These are phyloP conservation scores for Fusarium sp. DNA, from an alignment of 2,329 filamentous ascomycete species.

Conservation along the genomic window DNA sequence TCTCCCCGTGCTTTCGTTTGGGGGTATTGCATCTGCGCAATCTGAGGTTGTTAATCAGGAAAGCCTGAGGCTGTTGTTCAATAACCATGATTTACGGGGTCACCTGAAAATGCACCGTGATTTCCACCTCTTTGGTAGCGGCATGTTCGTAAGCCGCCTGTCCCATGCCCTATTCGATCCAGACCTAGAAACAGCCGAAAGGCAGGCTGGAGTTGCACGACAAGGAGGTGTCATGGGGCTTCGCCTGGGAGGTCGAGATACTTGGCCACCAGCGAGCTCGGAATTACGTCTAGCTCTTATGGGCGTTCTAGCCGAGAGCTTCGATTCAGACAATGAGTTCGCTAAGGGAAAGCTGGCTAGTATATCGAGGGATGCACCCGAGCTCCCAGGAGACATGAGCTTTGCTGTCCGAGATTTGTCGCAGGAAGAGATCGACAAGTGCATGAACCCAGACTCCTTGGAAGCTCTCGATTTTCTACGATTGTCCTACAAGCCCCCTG, in stretches of 20 bases:
- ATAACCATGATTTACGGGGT: conserved; percentile 71
- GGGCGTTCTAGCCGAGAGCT: conserved; percentile 82
- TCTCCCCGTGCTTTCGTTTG: conserved; percentile 75
- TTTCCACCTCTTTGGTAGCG: conserved; percentile 86
- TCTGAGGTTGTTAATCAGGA: conserved; percentile 79
- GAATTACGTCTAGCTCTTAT: conserved; percentile 90
- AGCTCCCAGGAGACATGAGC: conserved; percentile 74
- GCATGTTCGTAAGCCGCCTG: conserved; percentile 80
- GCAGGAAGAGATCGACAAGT: conserved; percentile 79
- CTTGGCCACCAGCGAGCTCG: conserved; percentile 93
- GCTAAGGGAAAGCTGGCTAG: conserved; percentile 37
- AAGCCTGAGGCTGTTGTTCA: conserved; percentile 78
- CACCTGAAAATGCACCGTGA: conserved; percentile 79
- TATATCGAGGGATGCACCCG: conserved; percentile 43
- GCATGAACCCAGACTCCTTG: conserved; percentile 82
- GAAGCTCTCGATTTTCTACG: conserved; percentile 93
- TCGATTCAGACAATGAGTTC: conserved; percentile 49
- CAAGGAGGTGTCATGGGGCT: conserved; percentile 80
- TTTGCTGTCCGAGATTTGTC: conserved; percentile 87
- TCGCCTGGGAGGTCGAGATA: conserved; percentile 79
- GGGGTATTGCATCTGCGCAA: conserved; percentile 76
- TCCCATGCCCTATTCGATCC: conserved; percentile 86
- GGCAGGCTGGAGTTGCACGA: conserved; percentile 72
- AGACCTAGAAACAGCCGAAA: conserved; percentile 80
- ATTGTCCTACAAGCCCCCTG: conserved; percentile 81